phyloP scores from a whole-genome alignment of 2,329 filamentous ascomycete species.

The Aspergillus pseudonomiae region DNA sequence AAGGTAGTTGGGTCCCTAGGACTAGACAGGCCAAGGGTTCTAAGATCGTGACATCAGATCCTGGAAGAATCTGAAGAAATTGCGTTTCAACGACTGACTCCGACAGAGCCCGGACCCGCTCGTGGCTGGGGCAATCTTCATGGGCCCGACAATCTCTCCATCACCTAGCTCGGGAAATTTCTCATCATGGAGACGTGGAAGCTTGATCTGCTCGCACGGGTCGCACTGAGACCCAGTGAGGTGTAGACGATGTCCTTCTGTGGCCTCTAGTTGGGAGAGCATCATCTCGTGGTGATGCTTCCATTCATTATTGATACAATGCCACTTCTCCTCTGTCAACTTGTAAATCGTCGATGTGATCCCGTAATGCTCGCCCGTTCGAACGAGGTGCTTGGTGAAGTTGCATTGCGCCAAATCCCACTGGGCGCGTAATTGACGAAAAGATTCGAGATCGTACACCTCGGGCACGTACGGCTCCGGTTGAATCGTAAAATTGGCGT shows the following conservation, averaged over 20 bases:
- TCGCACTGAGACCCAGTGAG: slow-evolving; percentile 42
- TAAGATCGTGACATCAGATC: slow-evolving; percentile 43
- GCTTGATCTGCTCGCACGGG: slow-evolving; percentile 54
- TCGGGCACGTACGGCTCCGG: slow-evolving; percentile 78
- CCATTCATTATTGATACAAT: slow-evolving; percentile 76
- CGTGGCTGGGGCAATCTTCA: slow-evolving; percentile 59
- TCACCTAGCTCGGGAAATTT: slow-evolving; percentile 90
- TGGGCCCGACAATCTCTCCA: slow-evolving; percentile 90
- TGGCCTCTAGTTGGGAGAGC: slow-evolving; percentile 51
- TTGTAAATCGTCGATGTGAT: slow-evolving; percentile 85
- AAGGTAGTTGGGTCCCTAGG: not conserved
- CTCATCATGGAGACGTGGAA: slow-evolving; percentile 55
- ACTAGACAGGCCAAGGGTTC: slow-evolving; percentile 2
- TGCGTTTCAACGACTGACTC: slow-evolving; percentile 44
- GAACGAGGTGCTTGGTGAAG: slow-evolving; percentile 85
- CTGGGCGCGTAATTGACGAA: slow-evolving; percentile 70
- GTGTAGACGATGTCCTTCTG: slow-evolving; percentile 39
- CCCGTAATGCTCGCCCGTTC: slow-evolving; percentile 88
- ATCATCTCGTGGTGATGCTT: slow-evolving; percentile 68
- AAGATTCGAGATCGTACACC: slow-evolving; percentile 60
- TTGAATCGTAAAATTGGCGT: slow-evolving; percentile 88
- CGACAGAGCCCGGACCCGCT: slow-evolving; percentile 47
- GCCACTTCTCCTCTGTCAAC: slow-evolving; percentile 87
- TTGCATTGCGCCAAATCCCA: slow-evolving; percentile 84
- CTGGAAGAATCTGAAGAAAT: slow-evolving; percentile 48